These are phyloP conservation scores for Starmerella kuoi DNA, from an alignment of 805 yeast genomes.

Conservation along the genomic window DNA sequence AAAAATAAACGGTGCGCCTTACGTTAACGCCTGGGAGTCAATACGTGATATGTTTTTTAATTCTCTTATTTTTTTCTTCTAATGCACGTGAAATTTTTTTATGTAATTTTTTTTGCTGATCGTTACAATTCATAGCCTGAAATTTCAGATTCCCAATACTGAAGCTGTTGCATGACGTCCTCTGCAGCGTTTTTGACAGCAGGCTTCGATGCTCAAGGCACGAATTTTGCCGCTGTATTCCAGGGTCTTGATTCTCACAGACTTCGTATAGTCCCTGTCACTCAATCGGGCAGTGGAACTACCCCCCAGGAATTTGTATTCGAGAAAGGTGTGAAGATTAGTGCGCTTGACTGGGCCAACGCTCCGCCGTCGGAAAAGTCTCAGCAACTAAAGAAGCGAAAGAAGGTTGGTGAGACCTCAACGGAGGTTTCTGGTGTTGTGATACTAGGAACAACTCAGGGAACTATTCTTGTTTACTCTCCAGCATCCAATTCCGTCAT, in stretches of 20 bases:
- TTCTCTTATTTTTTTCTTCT: too few relatives aligned
- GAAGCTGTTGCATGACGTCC: conserved; percentile 5
- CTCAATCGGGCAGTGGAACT: conserved; percentile 35
- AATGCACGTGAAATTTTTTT: too few relatives aligned
- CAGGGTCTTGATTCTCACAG: conserved; percentile 62
- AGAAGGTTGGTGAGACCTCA: conserved; percentile 8
- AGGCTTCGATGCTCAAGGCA: conserved; percentile 50
- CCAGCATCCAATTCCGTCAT: conserved; percentile 51
- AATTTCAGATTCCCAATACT: conserved; percentile 6
- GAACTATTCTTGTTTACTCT: conserved; percentile 52
- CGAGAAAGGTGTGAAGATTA: conserved; percentile 40
- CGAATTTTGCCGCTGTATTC: conserved; percentile 49
- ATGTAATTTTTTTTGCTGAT: conserved; percentile 12
- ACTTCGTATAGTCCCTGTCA: conserved; percentile 36
- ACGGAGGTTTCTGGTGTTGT: conserved; percentile 27
- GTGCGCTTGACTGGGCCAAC: conserved; percentile 41
- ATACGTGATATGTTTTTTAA: too few relatives aligned
- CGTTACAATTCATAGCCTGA: conserved; percentile 1
- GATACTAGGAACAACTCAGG: conserved; percentile 54
- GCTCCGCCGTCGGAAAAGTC: conserved; percentile 4
- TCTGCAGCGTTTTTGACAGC: conserved; percentile 20
- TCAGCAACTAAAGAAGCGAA: conserved; percentile 21
- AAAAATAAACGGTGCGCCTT: too few relatives aligned
- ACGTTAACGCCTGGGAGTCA: too few relatives aligned
- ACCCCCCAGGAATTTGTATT: conserved; percentile 38